Percentiles rank a stretch among this genome's conserved stretches.
Conservation (phyloP, 768 basidiomycete species). For the Leccinum fibrillosum region DNA sequence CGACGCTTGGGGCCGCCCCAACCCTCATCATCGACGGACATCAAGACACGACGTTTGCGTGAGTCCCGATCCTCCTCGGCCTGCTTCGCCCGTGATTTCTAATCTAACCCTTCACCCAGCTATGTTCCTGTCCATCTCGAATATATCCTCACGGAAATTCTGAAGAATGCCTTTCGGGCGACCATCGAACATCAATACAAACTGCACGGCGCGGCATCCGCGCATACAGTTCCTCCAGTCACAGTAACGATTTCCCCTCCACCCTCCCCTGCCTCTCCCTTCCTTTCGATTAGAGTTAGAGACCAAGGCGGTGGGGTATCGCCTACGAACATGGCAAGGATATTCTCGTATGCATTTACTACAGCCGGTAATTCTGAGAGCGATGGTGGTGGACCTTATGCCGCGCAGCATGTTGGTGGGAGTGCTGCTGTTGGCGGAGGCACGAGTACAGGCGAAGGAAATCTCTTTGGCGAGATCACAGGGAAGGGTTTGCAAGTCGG, state of each 20-base stretch:
- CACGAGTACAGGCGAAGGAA: conserved; percentile 39
- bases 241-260: conserved; percentile 68
- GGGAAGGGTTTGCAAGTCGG: conserved; percentile 75
- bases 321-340: conserved; percentile 66
- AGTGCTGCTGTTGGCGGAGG: conserved; percentile 56
- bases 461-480: conserved; percentile 76
- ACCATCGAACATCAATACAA: conserved; percentile 74
- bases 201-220: conserved; percentile 33
- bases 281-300: conserved; percentile 74
- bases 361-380: conserved; percentile 61
- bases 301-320: conserved; percentile 87
- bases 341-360: conserved; percentile 92
- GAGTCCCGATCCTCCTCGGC: conserved; percentile 32
- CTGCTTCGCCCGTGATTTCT: conserved; percentile 5
- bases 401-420: conserved; percentile 75
- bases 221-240: conserved; percentile 54
- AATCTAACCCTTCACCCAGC: conserved; percentile 34
- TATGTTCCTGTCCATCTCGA: conserved; percentile 90
- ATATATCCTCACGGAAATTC: conserved; percentile 85
- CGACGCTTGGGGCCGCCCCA: conserved; percentile 74
- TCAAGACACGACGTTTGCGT: conserved; percentile 73
- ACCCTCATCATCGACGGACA: conserved; percentile 68
- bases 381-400: conserved; percentile 66
- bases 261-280: conserved; percentile 35
- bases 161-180: conserved; percentile 90